Base-by-base conservation (phyloP, 2,329 filamentous ascomycete genomes). In the Colletotrichum filicis region DNA sequence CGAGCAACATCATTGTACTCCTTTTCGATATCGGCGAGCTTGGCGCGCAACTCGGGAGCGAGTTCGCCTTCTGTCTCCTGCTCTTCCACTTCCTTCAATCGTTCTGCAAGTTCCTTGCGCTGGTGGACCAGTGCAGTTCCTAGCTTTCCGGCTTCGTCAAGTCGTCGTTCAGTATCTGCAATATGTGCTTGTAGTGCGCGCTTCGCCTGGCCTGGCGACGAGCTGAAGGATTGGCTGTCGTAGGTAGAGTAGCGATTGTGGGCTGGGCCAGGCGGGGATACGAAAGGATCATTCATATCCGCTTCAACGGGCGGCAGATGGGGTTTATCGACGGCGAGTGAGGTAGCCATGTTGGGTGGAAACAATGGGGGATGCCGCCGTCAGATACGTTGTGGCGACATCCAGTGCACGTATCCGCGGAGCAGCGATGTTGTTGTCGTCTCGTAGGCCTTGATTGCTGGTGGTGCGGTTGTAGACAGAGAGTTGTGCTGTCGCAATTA, bases 1-100 rank as follows among this genome's bases (percentile, higher is more conserved):
- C 93, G 90, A 14, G 95, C 95, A 59, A 98, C 92, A 80, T 98
- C 95, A 81, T 97, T 96, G 85, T 97, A 98, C 79, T 99, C 97
- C 82, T 91, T 94, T 82, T 99, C 97, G 73, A 99, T 91, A 75
- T 97, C 95, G 16, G 91, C 88, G 66, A 99, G 88, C 83, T 94
- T 95, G 78, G 93, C 90, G 73, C 93, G 94, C 78, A 99, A 85
- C 76, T 98, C 95, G 4, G 94, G 91, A 0, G 92, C 92, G 64
- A 98, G 91, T 74, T 98, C 93, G 28, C 90, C 91, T 76, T 97
- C 93, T 57, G 90, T 87, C 78, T 95, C 88, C 73, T 94, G 87
- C 79, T 92, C 91, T 78, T 97, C 94, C 3, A 99, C 92, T 79
- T 98, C 95, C 77, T 92, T 92, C 71, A 99, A 84, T 76, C 93